These are phyloP conservation scores for Aquilaria agallochum DNA, from an alignment of 441 rosid genomes.

Conservation along the genomic window DNA sequence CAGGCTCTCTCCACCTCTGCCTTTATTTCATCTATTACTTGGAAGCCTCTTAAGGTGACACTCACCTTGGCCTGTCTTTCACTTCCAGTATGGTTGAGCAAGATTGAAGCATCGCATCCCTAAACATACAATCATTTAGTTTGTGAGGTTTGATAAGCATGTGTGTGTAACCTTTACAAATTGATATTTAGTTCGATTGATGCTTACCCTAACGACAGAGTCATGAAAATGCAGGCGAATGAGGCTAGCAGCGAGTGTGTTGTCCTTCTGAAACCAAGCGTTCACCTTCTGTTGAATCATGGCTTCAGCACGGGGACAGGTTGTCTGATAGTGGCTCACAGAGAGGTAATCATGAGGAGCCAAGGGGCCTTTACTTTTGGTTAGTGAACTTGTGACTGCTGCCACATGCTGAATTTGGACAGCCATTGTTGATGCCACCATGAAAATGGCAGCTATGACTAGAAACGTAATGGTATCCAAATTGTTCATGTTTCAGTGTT, in stretches of 20 bases:
- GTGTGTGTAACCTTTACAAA: not conserved
- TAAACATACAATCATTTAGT: conserved; percentile 5
- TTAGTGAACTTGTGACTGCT: conserved; percentile 1
- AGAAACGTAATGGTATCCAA: not conserved
- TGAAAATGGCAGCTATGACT: conserved; percentile 3
- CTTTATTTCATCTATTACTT: conserved; percentile 41
- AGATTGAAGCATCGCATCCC: conserved; percentile 54
- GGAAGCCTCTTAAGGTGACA: conserved; percentile 39
- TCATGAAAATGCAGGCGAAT: conserved; percentile 60
- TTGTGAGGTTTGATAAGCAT: not conserved
- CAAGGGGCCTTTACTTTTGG: not conserved
- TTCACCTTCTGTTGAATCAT: conserved; percentile 28
- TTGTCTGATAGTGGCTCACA: conserved; percentile 16
- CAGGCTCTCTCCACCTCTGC: conserved; percentile 33
- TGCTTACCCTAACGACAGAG: conserved; percentile 38
- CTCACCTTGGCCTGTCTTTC: conserved; percentile 41
- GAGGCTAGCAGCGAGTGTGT: conserved; percentile 42
- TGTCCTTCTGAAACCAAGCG: conserved; percentile 32
- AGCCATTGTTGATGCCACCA: not conserved
- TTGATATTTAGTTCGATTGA: not conserved
- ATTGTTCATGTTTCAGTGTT: conserved; percentile 13
- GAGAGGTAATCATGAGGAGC: conserved; percentile 19
- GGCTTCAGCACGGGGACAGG: conserved; percentile 37
- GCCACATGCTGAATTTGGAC: conserved; percentile 3
- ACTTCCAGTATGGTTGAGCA: conserved; percentile 34